phyloP scores from a whole-genome alignment of 2,329 filamentous ascomycete species.

The Xylaria arbuscula region DNA sequence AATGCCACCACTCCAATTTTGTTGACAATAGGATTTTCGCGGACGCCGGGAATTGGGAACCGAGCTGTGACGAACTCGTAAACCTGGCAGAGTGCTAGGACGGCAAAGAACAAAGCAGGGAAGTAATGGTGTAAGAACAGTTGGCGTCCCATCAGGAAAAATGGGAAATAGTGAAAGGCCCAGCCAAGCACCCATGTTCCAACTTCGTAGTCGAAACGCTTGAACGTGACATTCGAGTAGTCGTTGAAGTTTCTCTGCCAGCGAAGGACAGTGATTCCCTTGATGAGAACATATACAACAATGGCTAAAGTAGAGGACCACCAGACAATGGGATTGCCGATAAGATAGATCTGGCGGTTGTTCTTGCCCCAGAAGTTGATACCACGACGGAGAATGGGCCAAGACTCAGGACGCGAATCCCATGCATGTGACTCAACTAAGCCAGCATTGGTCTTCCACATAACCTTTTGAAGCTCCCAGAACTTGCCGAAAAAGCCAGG shows the following conservation, averaged over 20 bases:
- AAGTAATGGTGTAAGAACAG: conserved; percentile 99
- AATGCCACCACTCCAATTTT: conserved; percentile 78
- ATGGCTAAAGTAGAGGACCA: conserved; percentile 87
- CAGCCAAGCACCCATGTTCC: conserved; percentile 91
- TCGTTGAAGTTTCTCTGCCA: conserved; percentile 96
- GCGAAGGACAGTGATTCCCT: conserved; percentile 84
- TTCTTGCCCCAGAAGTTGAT: conserved; percentile 99
- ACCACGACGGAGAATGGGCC: conserved; percentile 90
- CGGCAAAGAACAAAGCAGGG: conserved; percentile 93
- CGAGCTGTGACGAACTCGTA: conserved; percentile 87
- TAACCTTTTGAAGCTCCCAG: conserved; percentile 95
- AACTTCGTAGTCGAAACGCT: conserved; percentile 97
- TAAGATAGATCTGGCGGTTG: conserved; percentile 93
- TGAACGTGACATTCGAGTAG: conserved; percentile 84
- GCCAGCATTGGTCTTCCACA: conserved; percentile 98
- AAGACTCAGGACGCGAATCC: conserved; percentile 94
- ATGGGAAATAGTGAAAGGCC: conserved; percentile 99
- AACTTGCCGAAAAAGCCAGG: conserved; percentile 98
- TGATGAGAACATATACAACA: conserved; percentile 81
- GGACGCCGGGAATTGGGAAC: conserved; percentile 73
- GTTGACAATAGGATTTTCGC: conserved; percentile 77
- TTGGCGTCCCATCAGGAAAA: conserved; percentile 97
- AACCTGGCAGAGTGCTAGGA: conserved; percentile 87
- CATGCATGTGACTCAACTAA: conserved; percentile 96
- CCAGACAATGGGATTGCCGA: conserved; percentile 96